Conservation (phyloP, 495 filamentous ascomycete genomes). For the Penicillium diatomitis region DNA sequence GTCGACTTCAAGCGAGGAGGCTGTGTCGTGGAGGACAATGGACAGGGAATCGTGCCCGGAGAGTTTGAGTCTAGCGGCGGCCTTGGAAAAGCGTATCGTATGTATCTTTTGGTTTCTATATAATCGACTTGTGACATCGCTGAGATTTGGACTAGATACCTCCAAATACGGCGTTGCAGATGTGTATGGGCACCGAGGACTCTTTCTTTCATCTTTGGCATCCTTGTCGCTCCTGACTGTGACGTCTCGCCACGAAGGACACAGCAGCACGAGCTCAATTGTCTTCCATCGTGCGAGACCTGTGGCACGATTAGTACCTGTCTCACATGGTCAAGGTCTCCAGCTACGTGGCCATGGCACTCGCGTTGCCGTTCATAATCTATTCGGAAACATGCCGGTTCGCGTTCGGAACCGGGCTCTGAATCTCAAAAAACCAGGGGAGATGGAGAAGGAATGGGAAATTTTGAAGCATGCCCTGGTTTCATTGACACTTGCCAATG, state of each 20-base stretch:
- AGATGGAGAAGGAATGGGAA: slow-evolving; percentile 64
- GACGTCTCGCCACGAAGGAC: slow-evolving; percentile 59
- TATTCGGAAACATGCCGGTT: slow-evolving; percentile 95
- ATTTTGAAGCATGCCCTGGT: slow-evolving; percentile 49
- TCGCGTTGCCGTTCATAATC: slow-evolving; percentile 66
- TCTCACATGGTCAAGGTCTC: slow-evolving; percentile 51
- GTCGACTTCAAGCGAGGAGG: slow-evolving; percentile 70
- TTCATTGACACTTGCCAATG: slow-evolving; percentile 55
- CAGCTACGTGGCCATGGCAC: slow-evolving; percentile 59
- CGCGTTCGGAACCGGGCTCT: slow-evolving; percentile 74
- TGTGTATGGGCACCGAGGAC: slow-evolving; percentile 60
- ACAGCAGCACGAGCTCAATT: slow-evolving; percentile 59
- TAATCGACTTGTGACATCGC: not conserved
- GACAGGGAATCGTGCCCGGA: slow-evolving; percentile 60
- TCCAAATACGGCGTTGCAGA: slow-evolving; percentile 54
- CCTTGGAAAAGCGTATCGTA: slow-evolving; percentile 66
- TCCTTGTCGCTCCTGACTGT: slow-evolving; percentile 70
- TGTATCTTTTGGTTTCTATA: slow-evolving; percentile 16
- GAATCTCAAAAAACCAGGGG: slow-evolving; percentile 34
- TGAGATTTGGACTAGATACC: slow-evolving; percentile 49
- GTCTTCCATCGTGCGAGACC: slow-evolving; percentile 62
- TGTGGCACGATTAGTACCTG: slow-evolving; percentile 58
- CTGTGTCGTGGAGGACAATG: slow-evolving; percentile 84
- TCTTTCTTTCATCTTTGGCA: slow-evolving; percentile 69
- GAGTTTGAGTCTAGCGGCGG: slow-evolving; percentile 67